Evolutionary conservation across 2,329 filamentous ascomycete species (phyloP).

Genomic region (Podosphaera leucotricha): DNA sequence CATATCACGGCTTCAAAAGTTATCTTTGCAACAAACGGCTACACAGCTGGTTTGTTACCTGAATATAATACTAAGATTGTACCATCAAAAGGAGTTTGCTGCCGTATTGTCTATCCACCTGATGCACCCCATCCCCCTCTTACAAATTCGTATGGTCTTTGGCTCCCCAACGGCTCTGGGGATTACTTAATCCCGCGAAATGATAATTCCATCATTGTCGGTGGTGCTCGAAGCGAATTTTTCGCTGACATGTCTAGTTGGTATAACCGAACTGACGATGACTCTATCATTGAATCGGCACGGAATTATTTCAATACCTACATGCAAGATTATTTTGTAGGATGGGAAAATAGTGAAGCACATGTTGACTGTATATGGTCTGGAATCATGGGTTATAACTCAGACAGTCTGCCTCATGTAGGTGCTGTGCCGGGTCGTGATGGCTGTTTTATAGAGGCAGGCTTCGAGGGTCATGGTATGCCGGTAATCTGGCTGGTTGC

Average conservation of each 20-base stretch:
- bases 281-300: slow-evolving; percentile 19
- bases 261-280: slow-evolving; percentile 23
- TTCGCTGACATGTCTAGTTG: slow-evolving; percentile 17
- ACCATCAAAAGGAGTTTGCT: slow-evolving; percentile 26
- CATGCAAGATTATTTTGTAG: slow-evolving; percentile 23
- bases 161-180: slow-evolving; percentile 5
- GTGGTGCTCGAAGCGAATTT: slow-evolving; percentile 16
- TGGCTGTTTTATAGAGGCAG: slow-evolving; percentile 21
- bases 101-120: slow-evolving; percentile 10
- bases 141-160: slow-evolving; percentile 3
- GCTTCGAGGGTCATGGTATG: slow-evolving; percentile 29
- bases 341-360: slow-evolving; percentile 23
- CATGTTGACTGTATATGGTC: slow-evolving; percentile 12
- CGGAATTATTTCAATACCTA: slow-evolving; percentile 23
- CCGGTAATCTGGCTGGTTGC: slow-evolving; percentile 20
- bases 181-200: slow-evolving; percentile 19
- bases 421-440: slow-evolving; percentile 19
- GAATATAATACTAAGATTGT: slow-evolving; percentile 27
- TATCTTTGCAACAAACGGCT: slow-evolving; percentile 43
- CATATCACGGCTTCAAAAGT: slow-evolving; percentile 27
- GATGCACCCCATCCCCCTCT: slow-evolving; percentile 15
- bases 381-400: slow-evolving; percentile 19
- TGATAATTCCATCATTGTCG: slow-evolving; percentile 15
- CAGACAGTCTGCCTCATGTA: slow-evolving; percentile 20
- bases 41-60: slow-evolving; percentile 36